These are phyloP conservation scores for Cyberlindnera sargentensis DNA, from an alignment of 805 yeast species.

Conservation along the genomic window DNA sequence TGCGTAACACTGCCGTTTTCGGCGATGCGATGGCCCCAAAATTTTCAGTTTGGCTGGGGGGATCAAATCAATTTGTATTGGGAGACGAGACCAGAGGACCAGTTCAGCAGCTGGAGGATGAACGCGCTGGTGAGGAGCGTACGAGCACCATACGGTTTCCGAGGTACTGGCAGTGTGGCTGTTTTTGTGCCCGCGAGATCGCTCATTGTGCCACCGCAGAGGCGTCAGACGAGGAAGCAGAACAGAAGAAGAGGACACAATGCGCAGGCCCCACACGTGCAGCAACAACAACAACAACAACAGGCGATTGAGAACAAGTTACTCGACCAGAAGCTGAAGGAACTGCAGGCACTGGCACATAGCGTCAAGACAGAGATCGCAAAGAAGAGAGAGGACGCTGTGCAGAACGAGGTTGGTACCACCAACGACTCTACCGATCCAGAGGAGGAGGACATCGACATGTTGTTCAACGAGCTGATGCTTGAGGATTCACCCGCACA, in stretches of 20 bases:
- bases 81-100: no score
- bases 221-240: not conserved
- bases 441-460: constrained; percentile 17
- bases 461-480: constrained; percentile 13
- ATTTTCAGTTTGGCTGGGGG: no score
- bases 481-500: not conserved
- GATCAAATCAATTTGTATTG: no score
- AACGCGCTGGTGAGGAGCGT: no score
- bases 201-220: not conserved
- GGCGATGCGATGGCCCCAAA: not conserved
- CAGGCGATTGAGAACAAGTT: constrained; percentile 1
- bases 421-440: constrained; percentile 10
- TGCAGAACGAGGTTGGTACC: constrained; percentile 9
- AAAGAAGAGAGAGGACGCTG: constrained; percentile 10
- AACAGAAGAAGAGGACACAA: not conserved
- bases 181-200: not conserved
- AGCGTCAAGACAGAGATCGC: constrained; percentile 11
- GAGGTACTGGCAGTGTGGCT: not conserved
- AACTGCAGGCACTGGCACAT: constrained; percentile 13
- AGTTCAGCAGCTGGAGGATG: no score
- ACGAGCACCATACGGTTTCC: no score
- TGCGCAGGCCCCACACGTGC: not conserved
- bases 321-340: constrained; percentile 14
- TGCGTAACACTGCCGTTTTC: not conserved
- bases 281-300: not conserved